Conservation (phyloP, 345 rosid species). For the Bruguiera parviflora region DNA sequence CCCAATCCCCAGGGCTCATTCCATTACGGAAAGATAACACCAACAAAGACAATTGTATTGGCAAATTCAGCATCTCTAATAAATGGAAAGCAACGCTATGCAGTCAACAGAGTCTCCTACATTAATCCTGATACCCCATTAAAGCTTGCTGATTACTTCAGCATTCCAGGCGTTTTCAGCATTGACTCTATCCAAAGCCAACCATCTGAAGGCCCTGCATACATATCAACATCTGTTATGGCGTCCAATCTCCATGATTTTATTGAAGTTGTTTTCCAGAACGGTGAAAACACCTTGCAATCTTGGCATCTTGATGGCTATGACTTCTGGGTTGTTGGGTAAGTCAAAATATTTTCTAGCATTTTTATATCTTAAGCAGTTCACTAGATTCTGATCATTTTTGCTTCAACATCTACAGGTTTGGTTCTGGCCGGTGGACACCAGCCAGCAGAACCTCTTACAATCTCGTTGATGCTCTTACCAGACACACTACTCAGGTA, state of each 20-base stretch:
- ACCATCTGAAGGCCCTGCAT: slow-evolving; percentile 49
- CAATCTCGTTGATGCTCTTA: slow-evolving; percentile 69
- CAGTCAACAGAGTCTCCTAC: slow-evolving; percentile 75
- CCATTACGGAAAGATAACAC: slow-evolving; percentile 66
- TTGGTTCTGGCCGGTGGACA: slow-evolving; percentile 74
- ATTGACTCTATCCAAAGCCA: slow-evolving; percentile 43
- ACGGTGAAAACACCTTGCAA: slow-evolving; percentile 61
- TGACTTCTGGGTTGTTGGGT: slow-evolving; percentile 94
- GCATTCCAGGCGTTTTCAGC: slow-evolving; percentile 65
- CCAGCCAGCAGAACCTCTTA: slow-evolving; percentile 48
- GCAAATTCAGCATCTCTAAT: slow-evolving; percentile 73
- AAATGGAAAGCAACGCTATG: slow-evolving; percentile 73
- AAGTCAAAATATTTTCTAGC: slow-evolving; percentile 22
- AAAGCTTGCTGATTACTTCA: slow-evolving; percentile 80
- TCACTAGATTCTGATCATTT: slow-evolving; percentile 16
- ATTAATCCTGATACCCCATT: slow-evolving; percentile 73
- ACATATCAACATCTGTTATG: slow-evolving; percentile 62
- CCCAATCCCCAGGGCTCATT: slow-evolving; percentile 97
- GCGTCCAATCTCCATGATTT: slow-evolving; percentile 55
- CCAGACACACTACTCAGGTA: slow-evolving; percentile 91
- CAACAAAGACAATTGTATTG: slow-evolving; percentile 52
- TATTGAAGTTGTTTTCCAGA: slow-evolving; percentile 71
- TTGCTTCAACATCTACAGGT: slow-evolving; percentile 37
- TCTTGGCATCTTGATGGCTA: slow-evolving; percentile 98
- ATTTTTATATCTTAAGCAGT: neutral